These are phyloP conservation scores for Galerina marginata DNA, from an alignment of 768 basidiomycete species.

Conservation along the genomic window DNA sequence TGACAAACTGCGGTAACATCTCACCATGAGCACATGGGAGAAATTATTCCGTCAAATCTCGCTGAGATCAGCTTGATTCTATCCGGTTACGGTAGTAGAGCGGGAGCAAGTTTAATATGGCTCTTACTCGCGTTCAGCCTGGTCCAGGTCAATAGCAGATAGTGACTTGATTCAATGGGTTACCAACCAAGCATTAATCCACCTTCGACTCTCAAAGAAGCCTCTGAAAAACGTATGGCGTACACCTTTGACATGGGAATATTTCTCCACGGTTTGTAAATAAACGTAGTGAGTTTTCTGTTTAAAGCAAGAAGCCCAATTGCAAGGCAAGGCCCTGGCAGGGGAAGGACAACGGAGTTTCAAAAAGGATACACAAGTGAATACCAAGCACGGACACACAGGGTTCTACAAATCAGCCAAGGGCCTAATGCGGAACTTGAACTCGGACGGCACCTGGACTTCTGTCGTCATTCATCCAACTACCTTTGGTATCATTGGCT, in stretches of 20 bases:
- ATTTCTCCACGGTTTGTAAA: no score
- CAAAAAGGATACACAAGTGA: background rate
- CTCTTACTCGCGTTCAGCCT: no score
- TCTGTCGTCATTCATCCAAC: background rate
- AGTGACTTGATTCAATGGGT: no score
- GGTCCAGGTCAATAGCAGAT: no score
- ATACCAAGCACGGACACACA: slow-evolving; percentile 12
- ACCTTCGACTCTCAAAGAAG: no score
- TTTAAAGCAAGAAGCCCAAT: background rate
- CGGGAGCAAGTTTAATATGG: no score
- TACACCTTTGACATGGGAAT: no score
- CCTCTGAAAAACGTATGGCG: no score
- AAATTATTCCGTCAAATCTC: background rate
- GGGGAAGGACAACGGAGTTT: slow-evolving; percentile 5
- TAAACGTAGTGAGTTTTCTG: background rate
- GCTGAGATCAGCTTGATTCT: no score
- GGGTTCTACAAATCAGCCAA: slow-evolving; percentile 7
- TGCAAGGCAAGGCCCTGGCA: background rate
- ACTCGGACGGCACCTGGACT: background rate
- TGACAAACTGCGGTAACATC: slow-evolving; percentile 1
- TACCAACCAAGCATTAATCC: no score
- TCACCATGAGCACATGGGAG: background rate
- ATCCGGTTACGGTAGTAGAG: no score
- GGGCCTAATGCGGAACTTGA: background rate
- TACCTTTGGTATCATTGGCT: background rate